Evolutionary conservation across 1,139 yeast genomes (phyloP).

Genomic region (Suhomyces guaymorum): DNA sequence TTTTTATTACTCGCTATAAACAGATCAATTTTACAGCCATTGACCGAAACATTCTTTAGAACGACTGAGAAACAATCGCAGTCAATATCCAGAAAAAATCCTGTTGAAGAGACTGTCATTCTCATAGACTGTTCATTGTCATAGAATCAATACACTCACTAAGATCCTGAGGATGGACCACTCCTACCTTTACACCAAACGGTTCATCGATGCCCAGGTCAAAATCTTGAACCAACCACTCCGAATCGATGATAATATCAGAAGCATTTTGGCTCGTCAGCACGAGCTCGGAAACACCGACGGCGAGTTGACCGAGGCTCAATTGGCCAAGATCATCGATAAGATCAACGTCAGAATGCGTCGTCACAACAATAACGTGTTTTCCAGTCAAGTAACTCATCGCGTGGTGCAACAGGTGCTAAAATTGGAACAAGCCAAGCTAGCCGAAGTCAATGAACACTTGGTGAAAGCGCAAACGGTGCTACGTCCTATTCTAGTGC

Average conservation of each 20-base stretch:
- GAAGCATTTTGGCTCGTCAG: constrained; percentile 18
- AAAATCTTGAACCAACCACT: constrained; percentile 28
- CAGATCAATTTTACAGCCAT: no score
- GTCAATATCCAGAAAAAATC: no score
- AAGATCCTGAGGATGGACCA: constrained; percentile 7
- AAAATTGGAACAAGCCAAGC: constrained; percentile 34
- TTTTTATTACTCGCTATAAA: no score
- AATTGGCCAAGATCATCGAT: constrained; percentile 26
- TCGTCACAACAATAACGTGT: constrained; percentile 32
- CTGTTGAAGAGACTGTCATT: no score
- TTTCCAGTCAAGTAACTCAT: constrained; percentile 33
- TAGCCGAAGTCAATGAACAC: constrained; percentile 30
- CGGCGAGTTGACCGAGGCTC: constrained; percentile 19
- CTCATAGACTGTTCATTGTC: no score
- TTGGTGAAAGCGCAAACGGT: constrained; percentile 24
- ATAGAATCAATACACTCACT: no score
- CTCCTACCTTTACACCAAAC: constrained; percentile 30
- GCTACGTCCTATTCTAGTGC: constrained; percentile 33
- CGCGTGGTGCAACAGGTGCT: constrained; percentile 40
- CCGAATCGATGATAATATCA: constrained; percentile 17
- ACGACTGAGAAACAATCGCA: no score
- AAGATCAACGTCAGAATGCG: constrained; percentile 31
- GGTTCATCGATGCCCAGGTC: constrained; percentile 33
- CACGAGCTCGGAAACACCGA: constrained; percentile 9
- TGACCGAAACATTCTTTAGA: no score